phyloP scores from a whole-genome alignment of 192 early-diverging fungal species.

The Gaertneriomyces sp. region DNA sequence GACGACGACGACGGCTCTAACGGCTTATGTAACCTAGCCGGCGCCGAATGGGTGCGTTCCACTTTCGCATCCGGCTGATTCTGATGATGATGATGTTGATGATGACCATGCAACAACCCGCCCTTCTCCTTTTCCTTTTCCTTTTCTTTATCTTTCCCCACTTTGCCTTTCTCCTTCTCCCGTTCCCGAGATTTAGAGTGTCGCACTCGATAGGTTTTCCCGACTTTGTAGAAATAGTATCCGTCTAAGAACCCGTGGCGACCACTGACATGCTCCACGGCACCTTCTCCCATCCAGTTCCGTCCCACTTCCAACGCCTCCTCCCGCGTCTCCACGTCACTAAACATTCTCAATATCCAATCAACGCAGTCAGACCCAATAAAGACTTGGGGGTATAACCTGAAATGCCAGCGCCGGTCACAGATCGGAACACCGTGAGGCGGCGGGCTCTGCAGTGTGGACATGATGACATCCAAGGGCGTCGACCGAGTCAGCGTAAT shows the following conservation, averaged over 20 bases:
- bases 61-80: background rate
- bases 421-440: constrained; percentile 61
- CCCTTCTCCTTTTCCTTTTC: background rate
- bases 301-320: constrained; percentile 79
- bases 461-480: constrained; percentile 52
- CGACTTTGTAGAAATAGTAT: constrained; percentile 79
- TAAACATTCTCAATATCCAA: constrained; percentile 78
- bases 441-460: constrained; percentile 65
- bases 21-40: background rate
- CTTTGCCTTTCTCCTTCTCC: constrained; percentile 9
- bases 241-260: constrained; percentile 81
- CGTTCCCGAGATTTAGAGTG: background rate
- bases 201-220: background rate
- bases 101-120: too few species aligned
- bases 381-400: constrained; percentile 67
- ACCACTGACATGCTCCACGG: constrained; percentile 57
- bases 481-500: constrained; percentile 48
- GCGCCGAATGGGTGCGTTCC: background rate
- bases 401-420: constrained; percentile 84
- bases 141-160: constrained; percentile 18
- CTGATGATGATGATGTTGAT: too few species aligned
- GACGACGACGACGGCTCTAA: background rate
- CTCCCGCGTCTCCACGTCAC: constrained; percentile 68
- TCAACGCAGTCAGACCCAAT: constrained; percentile 82
- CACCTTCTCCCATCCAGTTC: constrained; percentile 64